These are phyloP conservation scores for Cucurbita ficifolia DNA, from an alignment of 306 rosid genomes.

Conservation along the genomic window DNA sequence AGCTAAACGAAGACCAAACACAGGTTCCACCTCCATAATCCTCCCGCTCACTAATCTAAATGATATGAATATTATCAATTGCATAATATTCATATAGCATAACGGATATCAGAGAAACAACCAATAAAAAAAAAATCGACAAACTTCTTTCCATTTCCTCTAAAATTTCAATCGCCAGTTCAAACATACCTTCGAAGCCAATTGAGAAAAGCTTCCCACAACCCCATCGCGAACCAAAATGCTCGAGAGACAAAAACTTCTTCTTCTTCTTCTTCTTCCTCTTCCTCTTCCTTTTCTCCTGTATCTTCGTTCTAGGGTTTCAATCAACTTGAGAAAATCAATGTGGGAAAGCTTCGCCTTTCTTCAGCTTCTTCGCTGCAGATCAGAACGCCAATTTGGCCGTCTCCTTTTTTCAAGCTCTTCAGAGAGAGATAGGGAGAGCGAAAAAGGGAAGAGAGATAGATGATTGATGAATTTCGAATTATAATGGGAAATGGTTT, in stretches of 20 bases:
- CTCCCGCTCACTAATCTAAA: not conserved
- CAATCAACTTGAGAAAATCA: not conserved
- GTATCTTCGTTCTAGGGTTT: not conserved
- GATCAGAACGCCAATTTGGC: not conserved
- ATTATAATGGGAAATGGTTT: not conserved
- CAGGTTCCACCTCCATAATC: not conserved
- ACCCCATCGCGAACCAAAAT: conserved; percentile 19
- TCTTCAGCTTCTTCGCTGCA: not conserved
- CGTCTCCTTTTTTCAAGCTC: not conserved
- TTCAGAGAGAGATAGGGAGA: not conserved
- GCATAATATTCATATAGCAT: not conserved
- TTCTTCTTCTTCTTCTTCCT: not conserved
- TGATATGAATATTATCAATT: not conserved
- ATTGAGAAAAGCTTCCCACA: conserved; percentile 56
- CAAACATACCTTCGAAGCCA: conserved; percentile 48
- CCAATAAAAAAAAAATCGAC: not conserved
- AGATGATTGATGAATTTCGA: not conserved
- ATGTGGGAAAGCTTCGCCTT: conserved; percentile 3
- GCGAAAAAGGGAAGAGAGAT: not conserved
- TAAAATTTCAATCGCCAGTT: not conserved
- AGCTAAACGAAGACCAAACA: not conserved
- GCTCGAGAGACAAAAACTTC: not conserved
- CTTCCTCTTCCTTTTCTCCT: not conserved
- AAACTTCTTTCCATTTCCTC: not conserved
- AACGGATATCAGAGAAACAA: not conserved